Evolutionary conservation across 371 early-diverging fungal genomes (phyloP).

Genomic region (Haplosporangium sp.): DNA sequence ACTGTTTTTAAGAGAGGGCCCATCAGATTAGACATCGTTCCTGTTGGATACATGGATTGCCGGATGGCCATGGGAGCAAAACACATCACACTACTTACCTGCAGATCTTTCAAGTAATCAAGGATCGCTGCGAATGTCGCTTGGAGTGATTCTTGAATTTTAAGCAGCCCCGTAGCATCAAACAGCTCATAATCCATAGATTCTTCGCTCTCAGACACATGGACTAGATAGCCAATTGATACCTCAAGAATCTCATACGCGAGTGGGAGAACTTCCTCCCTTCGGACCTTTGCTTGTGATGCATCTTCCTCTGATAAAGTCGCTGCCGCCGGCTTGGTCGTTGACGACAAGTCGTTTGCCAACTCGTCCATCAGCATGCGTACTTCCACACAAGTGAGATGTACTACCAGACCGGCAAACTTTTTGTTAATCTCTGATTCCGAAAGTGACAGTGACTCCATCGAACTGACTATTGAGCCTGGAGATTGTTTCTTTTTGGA

Average conservation of each 20-base stretch:
- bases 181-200: slow-evolving; percentile 26
- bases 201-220: slow-evolving; percentile 28
- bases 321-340: neutral
- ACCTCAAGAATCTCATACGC: slow-evolving; percentile 44
- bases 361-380: slow-evolving; percentile 50
- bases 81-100: slow-evolving; percentile 8
- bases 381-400: slow-evolving; percentile 39
- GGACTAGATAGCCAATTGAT: slow-evolving; percentile 39
- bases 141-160: slow-evolving; percentile 41
- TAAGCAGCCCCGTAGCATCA: slow-evolving; percentile 42
- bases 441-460: slow-evolving; percentile 36
- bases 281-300: slow-evolving; percentile 17
- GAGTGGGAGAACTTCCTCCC: slow-evolving; percentile 43
- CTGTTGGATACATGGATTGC: neutral
- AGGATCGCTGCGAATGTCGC: slow-evolving; percentile 34
- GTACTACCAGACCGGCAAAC: slow-evolving; percentile 37
- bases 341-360: slow-evolving; percentile 13
- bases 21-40: neutral
- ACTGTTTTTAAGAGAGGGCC: neutral
- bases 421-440: slow-evolving; percentile 43
- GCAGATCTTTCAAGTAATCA: slow-evolving; percentile 47
- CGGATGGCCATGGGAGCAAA: neutral
- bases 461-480: slow-evolving; percentile 30
- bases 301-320: neutral
- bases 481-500: slow-evolving; percentile 24